Evolutionary conservation across 2,329 filamentous ascomycete species (phyloP).

Genomic region (Aspergillus sp.): DNA sequence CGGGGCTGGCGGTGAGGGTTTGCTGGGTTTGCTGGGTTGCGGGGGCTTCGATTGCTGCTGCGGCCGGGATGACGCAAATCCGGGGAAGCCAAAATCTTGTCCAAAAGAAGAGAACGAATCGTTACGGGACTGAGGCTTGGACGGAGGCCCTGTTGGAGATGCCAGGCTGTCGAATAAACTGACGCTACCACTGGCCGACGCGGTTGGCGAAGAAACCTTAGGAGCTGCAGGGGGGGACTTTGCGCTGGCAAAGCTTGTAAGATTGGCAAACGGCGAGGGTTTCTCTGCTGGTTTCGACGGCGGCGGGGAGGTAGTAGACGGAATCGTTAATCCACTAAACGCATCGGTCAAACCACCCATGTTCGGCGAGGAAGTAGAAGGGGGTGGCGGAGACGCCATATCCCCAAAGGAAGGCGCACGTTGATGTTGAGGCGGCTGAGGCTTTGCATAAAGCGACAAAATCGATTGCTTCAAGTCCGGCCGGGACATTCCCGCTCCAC

Average conservation of each 20-base stretch:
- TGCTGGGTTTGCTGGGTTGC: neutral
- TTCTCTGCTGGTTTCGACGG: slow-evolving; percentile 39
- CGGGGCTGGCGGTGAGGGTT: slow-evolving; percentile 37
- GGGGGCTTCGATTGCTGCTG: slow-evolving; percentile 28
- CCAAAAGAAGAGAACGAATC: slow-evolving; percentile 50
- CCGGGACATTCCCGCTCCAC: slow-evolving; percentile 59
- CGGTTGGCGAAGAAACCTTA: slow-evolving; percentile 42
- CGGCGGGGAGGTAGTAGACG: slow-evolving; percentile 35
- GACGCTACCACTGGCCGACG: slow-evolving; percentile 47
- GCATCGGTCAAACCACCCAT: slow-evolving; percentile 69
- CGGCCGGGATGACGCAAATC: slow-evolving; percentile 43
- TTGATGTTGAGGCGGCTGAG: slow-evolving; percentile 56
- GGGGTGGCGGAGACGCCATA: slow-evolving; percentile 49
- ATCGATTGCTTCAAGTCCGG: slow-evolving; percentile 97
- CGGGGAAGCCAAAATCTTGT: slow-evolving; percentile 59
- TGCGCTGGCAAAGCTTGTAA: slow-evolving; percentile 47
- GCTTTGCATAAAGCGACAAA: slow-evolving; percentile 82
- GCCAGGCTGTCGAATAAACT: slow-evolving; percentile 70
- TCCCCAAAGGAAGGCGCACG: slow-evolving; percentile 59
- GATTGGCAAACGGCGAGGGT: slow-evolving; percentile 56
- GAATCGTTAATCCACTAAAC: slow-evolving; percentile 63
- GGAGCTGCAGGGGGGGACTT: slow-evolving; percentile 39
- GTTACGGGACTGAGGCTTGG: slow-evolving; percentile 35
- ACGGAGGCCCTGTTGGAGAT: slow-evolving; percentile 47
- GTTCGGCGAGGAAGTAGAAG: slow-evolving; percentile 22